phyloP scores from a whole-genome alignment of 805 yeast species.

The Metschnikowia lunata region DNA sequence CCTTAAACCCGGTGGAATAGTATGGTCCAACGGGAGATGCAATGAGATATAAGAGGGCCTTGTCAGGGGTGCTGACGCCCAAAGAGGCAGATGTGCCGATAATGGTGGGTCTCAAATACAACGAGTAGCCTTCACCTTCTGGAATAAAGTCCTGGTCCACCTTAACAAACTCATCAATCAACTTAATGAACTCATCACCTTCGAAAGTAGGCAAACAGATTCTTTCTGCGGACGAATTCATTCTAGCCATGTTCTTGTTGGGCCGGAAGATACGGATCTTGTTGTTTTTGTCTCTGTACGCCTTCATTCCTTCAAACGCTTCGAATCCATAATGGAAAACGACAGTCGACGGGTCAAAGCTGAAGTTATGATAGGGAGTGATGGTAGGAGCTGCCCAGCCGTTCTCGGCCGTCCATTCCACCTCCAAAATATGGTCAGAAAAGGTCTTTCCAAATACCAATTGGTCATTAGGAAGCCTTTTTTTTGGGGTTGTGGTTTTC shows the following conservation, averaged over 20 bases:
- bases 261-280: constrained; percentile 82
- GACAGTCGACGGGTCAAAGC: constrained; percentile 80
- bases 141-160: constrained; percentile 81
- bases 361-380: constrained; percentile 73
- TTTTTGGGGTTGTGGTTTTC: constrained; percentile 35
- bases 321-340: constrained; percentile 95
- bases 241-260: constrained; percentile 84
- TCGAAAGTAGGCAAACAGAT: constrained; percentile 88
- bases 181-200: constrained; percentile 66
- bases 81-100: constrained; percentile 88
- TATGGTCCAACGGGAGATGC: constrained; percentile 97
- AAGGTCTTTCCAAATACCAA: constrained; percentile 49
- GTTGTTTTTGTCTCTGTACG: constrained; percentile 57
- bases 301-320: constrained; percentile 94
- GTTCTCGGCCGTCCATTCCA: constrained; percentile 69
- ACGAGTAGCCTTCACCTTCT: constrained; percentile 78
- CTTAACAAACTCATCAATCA: constrained; percentile 70
- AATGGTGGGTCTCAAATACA: constrained; percentile 91
- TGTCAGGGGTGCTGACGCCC: constrained; percentile 81
- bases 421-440: constrained; percentile 84
- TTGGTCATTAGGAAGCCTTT: constrained; percentile 34
- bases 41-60: constrained; percentile 79
- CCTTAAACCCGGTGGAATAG: constrained; percentile 85
- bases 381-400: constrained; percentile 94
- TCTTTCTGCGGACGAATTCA: constrained; percentile 85